A percentile compares a stretch with the other conserved stretches of the same genome.
Evolutionary conservation across 2,329 filamentous ascomycete genomes (phyloP).

Genomic region (Pyrenophora seminiperda): DNA sequence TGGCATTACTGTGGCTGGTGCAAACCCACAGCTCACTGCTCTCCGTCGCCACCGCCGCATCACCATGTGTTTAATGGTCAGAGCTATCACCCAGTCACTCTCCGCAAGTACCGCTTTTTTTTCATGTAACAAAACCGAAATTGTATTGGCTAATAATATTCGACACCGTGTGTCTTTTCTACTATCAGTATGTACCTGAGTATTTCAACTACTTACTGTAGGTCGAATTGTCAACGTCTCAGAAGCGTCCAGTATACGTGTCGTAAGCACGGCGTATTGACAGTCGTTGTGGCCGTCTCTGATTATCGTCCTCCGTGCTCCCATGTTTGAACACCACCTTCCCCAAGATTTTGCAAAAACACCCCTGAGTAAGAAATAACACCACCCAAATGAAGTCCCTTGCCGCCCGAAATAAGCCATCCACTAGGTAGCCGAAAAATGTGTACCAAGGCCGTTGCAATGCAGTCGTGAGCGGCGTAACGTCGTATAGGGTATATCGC

Average conservation of each 20-base stretch:
- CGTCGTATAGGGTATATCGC: slow-evolving; percentile 36
- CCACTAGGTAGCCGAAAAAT: slow-evolving; percentile 19
- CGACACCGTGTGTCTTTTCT: slow-evolving; percentile 14
- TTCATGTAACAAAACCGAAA: slow-evolving; percentile 23
- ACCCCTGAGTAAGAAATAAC: slow-evolving; percentile 2
- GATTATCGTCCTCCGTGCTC: not conserved
- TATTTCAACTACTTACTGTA: not conserved
- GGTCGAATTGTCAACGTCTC: too few species aligned
- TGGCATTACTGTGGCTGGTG: slow-evolving; percentile 13
- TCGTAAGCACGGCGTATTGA: too few species aligned
- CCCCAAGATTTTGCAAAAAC: not conserved
- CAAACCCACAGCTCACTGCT: not conserved
- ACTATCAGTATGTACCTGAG: not conserved
- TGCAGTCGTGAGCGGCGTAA: slow-evolving; percentile 35
- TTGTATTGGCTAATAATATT: slow-evolving; percentile 13
- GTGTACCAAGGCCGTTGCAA: slow-evolving; percentile 22
- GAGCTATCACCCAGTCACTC: not conserved
- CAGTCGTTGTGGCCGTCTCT: too few species aligned
- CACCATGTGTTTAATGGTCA: too few species aligned
- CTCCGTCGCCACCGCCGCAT: not conserved
- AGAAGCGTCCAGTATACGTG: not conserved
- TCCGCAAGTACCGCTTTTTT: not conserved
- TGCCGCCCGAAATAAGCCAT: slow-evolving; percentile 14
- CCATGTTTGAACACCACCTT: not conserved
- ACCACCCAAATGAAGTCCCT: not conserved